Conservation (phyloP, 257 asterid genomes). For the Cinchona pubescens region DNA sequence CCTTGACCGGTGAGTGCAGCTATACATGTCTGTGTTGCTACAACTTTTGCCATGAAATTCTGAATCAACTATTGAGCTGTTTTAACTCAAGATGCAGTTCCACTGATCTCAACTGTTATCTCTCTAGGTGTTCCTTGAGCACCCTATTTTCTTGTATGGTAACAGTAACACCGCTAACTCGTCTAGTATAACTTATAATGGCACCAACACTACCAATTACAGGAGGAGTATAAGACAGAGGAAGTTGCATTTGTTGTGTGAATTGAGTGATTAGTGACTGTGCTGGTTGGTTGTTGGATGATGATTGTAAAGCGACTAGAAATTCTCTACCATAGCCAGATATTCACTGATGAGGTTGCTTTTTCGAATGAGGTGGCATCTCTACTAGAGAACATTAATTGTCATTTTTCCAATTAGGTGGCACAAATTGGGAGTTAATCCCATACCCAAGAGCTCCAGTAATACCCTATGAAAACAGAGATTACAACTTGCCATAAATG, state of each 20-base stretch:
- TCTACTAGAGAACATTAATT: constrained; percentile 63
- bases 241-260: constrained; percentile 81
- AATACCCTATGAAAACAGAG: no score
- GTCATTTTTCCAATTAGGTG: constrained; percentile 71
- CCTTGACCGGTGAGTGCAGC: constrained; percentile 54
- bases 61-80: no score
- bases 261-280: constrained; percentile 75
- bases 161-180: constrained; percentile 91
- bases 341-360: constrained; percentile 81
- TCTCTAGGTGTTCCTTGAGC: no score
- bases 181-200: constrained; percentile 83
- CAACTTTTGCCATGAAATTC: constrained; percentile 91
- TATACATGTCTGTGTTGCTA: constrained; percentile 49
- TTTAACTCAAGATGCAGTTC: no score
- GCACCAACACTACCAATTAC: constrained; percentile 91
- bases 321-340: constrained; percentile 83
- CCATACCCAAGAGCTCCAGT: constrained; percentile 67
- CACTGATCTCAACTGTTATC: no score
- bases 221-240: constrained; percentile 87
- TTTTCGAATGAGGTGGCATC: constrained; percentile 58
- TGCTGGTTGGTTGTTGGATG: constrained; percentile 64
- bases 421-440: constrained; percentile 57
- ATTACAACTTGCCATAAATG: no score
- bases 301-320: constrained; percentile 50
- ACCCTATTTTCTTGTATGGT: no score